Conservation (phyloP, 345 rosid genomes). For the Rhodamnia argentea region DNA sequence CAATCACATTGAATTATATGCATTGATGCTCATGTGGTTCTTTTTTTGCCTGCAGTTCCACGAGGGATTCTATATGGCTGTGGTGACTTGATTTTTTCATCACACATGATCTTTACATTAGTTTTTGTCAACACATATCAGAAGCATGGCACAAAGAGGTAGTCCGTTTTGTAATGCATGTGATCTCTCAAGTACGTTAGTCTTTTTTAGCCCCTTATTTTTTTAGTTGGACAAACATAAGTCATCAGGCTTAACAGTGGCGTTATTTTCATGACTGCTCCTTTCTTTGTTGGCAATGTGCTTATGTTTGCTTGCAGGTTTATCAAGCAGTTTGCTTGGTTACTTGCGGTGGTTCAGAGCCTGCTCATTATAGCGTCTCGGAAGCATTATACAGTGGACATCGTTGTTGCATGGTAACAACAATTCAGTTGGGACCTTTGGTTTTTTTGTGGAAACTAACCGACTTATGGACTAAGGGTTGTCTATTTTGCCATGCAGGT, state of each 20-base stretch:
- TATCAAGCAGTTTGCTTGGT: constrained; percentile 66
- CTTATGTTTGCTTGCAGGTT: constrained; percentile 25
- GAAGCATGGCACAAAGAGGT: constrained; percentile 63
- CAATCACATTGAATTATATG: not conserved
- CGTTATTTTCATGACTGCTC: not conserved
- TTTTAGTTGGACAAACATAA: not conserved
- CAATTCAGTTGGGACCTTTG: not conserved
- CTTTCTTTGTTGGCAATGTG: not conserved
- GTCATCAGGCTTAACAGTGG: not conserved
- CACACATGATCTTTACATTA: constrained; percentile 78
- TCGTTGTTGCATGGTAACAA: constrained; percentile 74
- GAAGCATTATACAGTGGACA: constrained; percentile 79
- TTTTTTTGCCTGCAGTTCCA: constrained; percentile 49
- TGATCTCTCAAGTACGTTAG: not conserved
- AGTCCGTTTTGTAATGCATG: not conserved
- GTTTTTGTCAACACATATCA: constrained; percentile 73
- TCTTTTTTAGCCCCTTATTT: not conserved
- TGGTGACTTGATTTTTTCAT: constrained; percentile 87
- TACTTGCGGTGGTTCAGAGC: constrained; percentile 63
- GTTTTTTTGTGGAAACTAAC: not conserved
- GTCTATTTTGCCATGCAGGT: constrained; percentile 34
- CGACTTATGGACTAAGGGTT: not conserved
- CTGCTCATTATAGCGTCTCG: constrained; percentile 78
- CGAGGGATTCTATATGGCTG: constrained; percentile 59
- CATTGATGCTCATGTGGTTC: constrained; percentile 2